Evolutionary conservation across 2,329 filamentous ascomycete genomes (phyloP).

Genomic region (Hymenoscyphus scutula): DNA sequence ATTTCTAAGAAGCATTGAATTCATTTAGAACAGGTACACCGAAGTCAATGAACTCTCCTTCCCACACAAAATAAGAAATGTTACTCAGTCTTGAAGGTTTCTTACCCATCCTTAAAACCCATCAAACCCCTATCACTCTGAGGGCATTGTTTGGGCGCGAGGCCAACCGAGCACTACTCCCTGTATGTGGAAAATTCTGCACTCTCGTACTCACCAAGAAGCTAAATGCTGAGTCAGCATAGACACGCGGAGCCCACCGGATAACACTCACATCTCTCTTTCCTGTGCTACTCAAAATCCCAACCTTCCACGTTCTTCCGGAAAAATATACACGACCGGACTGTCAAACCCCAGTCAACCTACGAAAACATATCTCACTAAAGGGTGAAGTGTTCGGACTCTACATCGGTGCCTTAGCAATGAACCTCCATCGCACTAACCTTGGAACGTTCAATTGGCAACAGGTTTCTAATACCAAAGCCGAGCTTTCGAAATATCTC

Average conservation of each 20-base stretch:
- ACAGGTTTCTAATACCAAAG: neutral
- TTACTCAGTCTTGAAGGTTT: neutral
- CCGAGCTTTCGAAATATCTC: neutral
- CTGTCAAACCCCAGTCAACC: neutral
- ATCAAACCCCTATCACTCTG: neutral
- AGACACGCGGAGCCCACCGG: neutral
- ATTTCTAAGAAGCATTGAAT: conserved; percentile 3
- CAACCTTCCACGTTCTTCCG: neutral
- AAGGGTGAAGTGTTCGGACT: neutral
- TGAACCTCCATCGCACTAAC: neutral
- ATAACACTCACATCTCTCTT: neutral
- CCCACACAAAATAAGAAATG: neutral
- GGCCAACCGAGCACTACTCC: neutral
- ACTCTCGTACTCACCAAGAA: neutral
- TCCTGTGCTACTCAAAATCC: neutral
- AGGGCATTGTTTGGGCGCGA: neutral
- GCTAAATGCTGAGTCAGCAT: neutral
- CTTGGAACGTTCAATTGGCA: neutral
- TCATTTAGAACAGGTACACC: neutral
- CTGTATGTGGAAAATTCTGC: neutral
- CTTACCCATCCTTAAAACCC: neutral
- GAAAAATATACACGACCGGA: neutral
- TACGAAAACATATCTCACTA: neutral
- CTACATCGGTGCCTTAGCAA: neutral
- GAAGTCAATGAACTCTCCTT: neutral